Base-by-base conservation (phyloP, 2,329 filamentous ascomycete genomes). In the Chaetoscypha palmicola region DNA sequence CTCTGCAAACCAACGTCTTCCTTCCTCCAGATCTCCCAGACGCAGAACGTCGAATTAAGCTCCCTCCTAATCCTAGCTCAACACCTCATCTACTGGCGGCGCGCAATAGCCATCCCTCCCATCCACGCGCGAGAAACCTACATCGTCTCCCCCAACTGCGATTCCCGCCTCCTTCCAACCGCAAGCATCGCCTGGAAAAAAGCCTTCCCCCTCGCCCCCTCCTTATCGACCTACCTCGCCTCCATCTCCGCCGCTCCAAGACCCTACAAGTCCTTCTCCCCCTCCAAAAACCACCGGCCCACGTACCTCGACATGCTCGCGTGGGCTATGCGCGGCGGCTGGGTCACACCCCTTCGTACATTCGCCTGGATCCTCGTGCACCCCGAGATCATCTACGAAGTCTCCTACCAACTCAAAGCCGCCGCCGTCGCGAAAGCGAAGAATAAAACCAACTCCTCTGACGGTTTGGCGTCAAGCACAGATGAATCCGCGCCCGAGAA, bases 11-110 rank as follows among this genome's bases (percentile, higher is more conserved):
- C 81, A 8, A 83, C 76, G 9, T 67, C 79, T 51, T 83, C 80
- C 67, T 81, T 84, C 60, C 68, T 79, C 43, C 86, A 90, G 61
- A 77, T 88, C 42, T 79, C 82, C 12, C 76, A 81, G 53, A 77
- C 74, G 52, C 79, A 84, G 40, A 76, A 81, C 16, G 82, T 97
- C 41, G 81, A 84, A 3, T 73, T 92, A 1, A 74, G 79, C 23
- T 86, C 94, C 54, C 83, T 97, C 50, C 83, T 91, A 51, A 83
- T 87, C 55, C 86, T 94, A 50, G 89, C 90, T 8, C 85, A 87
- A 46, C 92, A 97, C 67, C 83, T 98, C 50, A 89, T 97, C 49
- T 94, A 94, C 67, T 97, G 91, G 90, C 82, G 92, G 19, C 83
- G 90, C 45, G 92, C 91, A 36, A 86, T 94, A 48, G 84, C 91